Percentiles rank a stretch among this genome's conserved stretches.
Conservation (phyloP, 768 basidiomycete species). For the Amanita phalloides region DNA sequence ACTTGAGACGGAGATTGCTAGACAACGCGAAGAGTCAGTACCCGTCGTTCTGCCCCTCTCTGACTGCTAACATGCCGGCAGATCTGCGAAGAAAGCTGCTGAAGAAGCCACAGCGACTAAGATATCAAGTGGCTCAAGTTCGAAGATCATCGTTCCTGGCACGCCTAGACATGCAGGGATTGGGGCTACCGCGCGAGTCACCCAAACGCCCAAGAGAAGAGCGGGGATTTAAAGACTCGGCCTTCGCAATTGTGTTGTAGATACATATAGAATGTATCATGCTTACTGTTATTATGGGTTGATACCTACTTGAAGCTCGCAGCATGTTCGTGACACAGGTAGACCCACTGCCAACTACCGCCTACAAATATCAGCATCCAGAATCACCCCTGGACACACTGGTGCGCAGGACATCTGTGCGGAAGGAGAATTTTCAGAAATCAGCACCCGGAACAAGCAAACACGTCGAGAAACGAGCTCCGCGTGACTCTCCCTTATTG, state of each 20-base stretch:
- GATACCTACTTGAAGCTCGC: background rate
- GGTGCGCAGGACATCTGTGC: constrained; percentile 41
- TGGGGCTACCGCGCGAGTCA: constrained; percentile 50
- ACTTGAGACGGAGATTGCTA: constrained; percentile 85
- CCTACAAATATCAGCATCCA: constrained; percentile 22
- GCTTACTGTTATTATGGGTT: background rate
- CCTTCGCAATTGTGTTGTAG: no score
- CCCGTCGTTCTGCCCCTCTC: background rate
- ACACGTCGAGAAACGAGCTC: background rate
- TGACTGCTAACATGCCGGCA: constrained; percentile 14
- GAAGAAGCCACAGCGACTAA: constrained; percentile 51
- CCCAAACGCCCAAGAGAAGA: constrained; percentile 66
- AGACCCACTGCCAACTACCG: constrained; percentile 6
- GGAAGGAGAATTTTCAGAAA: constrained; percentile 16
- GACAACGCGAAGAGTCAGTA: constrained; percentile 65
- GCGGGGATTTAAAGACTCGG: constrained; percentile 46
- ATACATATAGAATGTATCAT: no score
- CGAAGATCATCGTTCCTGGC: constrained; percentile 69
- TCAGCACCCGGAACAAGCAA: constrained; percentile 7
- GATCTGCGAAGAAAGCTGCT: constrained; percentile 49
- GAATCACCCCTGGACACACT: constrained; percentile 50
- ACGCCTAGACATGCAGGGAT: constrained; percentile 67
- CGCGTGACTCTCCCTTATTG: constrained; percentile 28
- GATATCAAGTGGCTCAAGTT: constrained; percentile 36
- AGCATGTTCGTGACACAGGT: background rate